Evolutionary conservation across 169 alveolate species (phyloP), one percentile per base, ranked within the genome.

Genomic region (Neospora caninum): DNA sequence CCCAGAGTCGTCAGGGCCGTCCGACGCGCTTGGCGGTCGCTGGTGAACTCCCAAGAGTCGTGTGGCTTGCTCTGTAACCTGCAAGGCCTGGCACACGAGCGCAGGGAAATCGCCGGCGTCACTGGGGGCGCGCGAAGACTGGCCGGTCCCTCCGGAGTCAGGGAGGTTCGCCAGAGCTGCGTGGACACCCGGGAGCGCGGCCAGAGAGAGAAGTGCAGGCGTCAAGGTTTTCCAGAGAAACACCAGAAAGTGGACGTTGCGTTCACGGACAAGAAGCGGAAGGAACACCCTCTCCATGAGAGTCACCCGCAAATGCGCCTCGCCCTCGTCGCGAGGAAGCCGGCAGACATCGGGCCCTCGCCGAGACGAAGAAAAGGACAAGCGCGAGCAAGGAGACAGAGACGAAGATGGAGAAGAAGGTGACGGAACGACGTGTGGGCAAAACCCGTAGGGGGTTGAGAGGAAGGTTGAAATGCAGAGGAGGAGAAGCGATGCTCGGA

Each of bases 301-400:
- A 9, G 41, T 39, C n/a, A 38, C 39, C 4, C 41, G n/a, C 69
- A 82, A 41, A n/a, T n/a, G 29, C 86, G 39, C 22, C 39, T 78
- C 86, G 7, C 86, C 86, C 45, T 78, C 86, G 45, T 78, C 86
- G 1, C 86, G 86, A 7, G 86, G 86, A 43, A 78, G 20, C 39
- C n/a, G 49, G n/a, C 86, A n/a, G 27, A 78, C 25, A 34, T 70
- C 83, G 27, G 64, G 64, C 64, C 18, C 27, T 18, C 64, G 27
- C 27, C 64, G 73, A 9, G 73, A 27, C 34, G 34, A 27, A 64
- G 73, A 7, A 29, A 67, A 6, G 6, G 53, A 22, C 64, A n/a
- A 22, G 9, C 39, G 29, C 43, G 53, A 39, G 67, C 9, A 18
- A 29, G 67, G 22, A 29, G 42, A n/a, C 25, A 43, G 1, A 34